These are phyloP conservation scores for Heterobasidion parviporum DNA, from an alignment of 1,284 basidiomycete genomes.

Conservation along the genomic window DNA sequence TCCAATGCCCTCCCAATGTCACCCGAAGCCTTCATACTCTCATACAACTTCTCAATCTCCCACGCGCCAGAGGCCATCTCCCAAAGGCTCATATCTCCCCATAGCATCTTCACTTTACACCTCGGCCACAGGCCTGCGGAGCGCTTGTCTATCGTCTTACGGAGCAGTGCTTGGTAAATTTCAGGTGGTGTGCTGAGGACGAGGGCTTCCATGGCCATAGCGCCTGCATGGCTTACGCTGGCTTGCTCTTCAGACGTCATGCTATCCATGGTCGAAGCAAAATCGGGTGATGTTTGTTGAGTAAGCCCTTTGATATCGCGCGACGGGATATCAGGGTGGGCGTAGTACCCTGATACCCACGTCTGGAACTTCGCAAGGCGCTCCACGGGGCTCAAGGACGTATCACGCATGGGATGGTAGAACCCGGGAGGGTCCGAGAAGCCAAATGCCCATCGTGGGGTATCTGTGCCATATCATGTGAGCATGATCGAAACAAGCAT, in stretches of 20 bases:
- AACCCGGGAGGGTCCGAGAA: neutral
- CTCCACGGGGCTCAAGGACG: neutral
- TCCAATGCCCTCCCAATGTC: too few species aligned
- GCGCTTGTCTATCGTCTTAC: too few species aligned
- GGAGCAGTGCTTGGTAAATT: too few species aligned
- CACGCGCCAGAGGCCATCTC: neutral
- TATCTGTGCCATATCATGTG: neutral
- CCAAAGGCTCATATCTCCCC: neutral
- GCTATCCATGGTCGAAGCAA: too few species aligned
- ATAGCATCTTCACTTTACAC: slow-evolving; percentile 1
- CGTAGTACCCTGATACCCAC: neutral
- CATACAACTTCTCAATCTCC: neutral
- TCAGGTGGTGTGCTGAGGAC: too few species aligned
- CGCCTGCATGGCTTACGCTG: too few species aligned
- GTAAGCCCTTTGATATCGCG: neutral
- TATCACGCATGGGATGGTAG: neutral
- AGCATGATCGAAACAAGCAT: neutral
- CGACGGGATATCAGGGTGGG: neutral
- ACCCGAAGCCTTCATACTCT: too few species aligned
- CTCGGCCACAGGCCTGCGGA: neutral
- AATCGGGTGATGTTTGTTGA: too few species aligned
- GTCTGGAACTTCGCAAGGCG: neutral
- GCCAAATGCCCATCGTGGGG: neutral
- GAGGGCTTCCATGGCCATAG: too few species aligned
- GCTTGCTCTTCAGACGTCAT: too few species aligned